Evolutionary conservation across 345 rosid genomes (phyloP), one percentile per base, ranked within the genome.

Genomic region (Microcos paniculata): DNA sequence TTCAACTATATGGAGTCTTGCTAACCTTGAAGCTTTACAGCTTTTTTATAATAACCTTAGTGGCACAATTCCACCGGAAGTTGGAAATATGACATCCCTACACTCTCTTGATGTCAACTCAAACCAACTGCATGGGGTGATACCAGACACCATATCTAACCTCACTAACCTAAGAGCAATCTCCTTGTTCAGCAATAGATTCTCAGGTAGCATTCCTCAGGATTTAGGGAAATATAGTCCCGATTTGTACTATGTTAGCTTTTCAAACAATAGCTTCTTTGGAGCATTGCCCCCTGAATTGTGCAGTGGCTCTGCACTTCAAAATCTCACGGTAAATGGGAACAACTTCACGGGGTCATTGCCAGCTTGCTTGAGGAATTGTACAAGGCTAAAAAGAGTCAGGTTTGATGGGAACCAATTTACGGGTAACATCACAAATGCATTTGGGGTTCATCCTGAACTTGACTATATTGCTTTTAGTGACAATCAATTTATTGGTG

Each of bases 281-380:
- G 92, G 92, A 48, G 91, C 88, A 73, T 73, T 89, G 79, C 92
- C 93, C 0, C 83, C 85, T 4, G 88, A 87, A 14, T 26, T 89
- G 38, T 91, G 96, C 76, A 82, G 88, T 11, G 83, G 89, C 24
- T 30, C 79, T 9, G 51, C 35, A 48, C 87, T 89, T 13, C 12
- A 79, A 42, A 26, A 76, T 7, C 45, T 91, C 14, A 77, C 79
- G 0, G 90, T 89, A 26, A 80, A 85, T 59, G 75, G 28, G 3
- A 89, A 91, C 82, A 85, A 75, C n/a, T 85, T 91, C 61, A 85
- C 88, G 0, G 96, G 96, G 58, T 42, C 87, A 7, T 24, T 91
- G 57, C 96, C 93, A 3, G 62, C 78, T 40, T 89, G 96, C 86
- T 76, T 91, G 85, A 86, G 80, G 71, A 77, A 83, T 23, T 91